phyloP scores from a whole-genome alignment of 257 asterid species.

The Solanum sejunctum region DNA sequence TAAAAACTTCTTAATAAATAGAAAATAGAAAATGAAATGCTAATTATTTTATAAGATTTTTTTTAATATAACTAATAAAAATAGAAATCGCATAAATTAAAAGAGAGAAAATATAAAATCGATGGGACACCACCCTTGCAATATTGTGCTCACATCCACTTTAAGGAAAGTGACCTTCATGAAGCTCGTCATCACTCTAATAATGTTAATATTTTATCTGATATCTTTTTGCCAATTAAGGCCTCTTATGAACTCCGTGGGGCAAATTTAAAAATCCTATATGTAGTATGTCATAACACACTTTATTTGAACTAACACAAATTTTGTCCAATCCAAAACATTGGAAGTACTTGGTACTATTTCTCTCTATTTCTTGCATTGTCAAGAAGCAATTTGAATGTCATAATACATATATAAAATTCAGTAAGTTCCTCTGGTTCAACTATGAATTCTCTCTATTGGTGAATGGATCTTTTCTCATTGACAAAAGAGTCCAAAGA shows the following conservation, averaged over 20 bases:
- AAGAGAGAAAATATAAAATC: neutral
- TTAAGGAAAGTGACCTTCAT: neutral
- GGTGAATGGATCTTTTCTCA: neutral
- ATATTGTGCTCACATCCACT: neutral
- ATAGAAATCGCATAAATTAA: neutral
- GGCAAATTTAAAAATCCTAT: neutral
- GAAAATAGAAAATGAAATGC: neutral
- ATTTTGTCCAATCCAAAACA: neutral
- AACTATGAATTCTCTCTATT: neutral
- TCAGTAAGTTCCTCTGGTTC: neutral
- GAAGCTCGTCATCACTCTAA: neutral
- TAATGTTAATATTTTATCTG: neutral
- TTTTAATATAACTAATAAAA: neutral
- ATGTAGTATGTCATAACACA: neutral
- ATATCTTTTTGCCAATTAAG: constrained; percentile 1
- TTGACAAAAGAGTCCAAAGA: neutral
- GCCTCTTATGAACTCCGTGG: constrained; percentile 24
- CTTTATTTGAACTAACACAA: neutral
- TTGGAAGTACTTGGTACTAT: neutral
- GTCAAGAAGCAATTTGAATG: neutral
- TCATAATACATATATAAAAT: neutral
- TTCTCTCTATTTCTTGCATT: neutral
- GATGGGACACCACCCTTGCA: neutral
- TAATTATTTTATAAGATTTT: neutral
- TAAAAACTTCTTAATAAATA: neutral